Conservation (phyloP, 2,329 filamentous ascomycete genomes). For the Monilinia laxa region DNA sequence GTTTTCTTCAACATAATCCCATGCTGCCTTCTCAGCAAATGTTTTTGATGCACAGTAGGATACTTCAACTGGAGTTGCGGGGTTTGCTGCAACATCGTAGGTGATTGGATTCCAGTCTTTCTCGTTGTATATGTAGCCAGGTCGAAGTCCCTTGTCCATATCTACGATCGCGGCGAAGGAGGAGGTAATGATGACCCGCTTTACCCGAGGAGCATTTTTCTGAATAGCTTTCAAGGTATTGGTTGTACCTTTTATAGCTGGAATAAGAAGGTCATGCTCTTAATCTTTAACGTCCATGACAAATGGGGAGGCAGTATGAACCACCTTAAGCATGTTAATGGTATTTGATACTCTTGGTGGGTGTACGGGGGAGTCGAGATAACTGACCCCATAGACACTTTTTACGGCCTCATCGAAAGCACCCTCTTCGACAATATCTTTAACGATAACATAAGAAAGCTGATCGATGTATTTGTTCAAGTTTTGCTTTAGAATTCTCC, state of each 20-base stretch:
- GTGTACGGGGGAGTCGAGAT: too few relatives aligned
- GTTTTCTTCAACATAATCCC: slow-evolving; percentile 56
- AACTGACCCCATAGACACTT: slow-evolving; percentile 63
- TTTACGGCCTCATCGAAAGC: slow-evolving; percentile 61
- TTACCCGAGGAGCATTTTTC: slow-evolving; percentile 41
- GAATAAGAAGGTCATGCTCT: slow-evolving; percentile 48
- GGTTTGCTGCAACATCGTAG: slow-evolving; percentile 44
- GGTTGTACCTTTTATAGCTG: slow-evolving; percentile 53
- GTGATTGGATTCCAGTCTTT: slow-evolving; percentile 55
- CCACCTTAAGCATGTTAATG: slow-evolving; percentile 43
- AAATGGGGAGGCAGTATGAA: slow-evolving; percentile 66
- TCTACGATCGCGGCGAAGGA: slow-evolving; percentile 63
- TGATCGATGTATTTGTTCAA: slow-evolving; percentile 42
- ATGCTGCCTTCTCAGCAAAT: slow-evolving; percentile 65
- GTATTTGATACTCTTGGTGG: not conserved
- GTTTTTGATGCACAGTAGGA: slow-evolving; percentile 50
- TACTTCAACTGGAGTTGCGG: slow-evolving; percentile 23
- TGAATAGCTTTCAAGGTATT: slow-evolving; percentile 50
- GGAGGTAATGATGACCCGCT: slow-evolving; percentile 50
- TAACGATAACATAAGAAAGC: slow-evolving; percentile 53
- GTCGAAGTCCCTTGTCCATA: slow-evolving; percentile 49
- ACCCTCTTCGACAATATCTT: slow-evolving; percentile 64
- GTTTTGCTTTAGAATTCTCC: slow-evolving; percentile 44
- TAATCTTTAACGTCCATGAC: slow-evolving; percentile 39
- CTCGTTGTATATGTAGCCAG: slow-evolving; percentile 51